These are phyloP conservation scores for Lactarius tabidus DNA, from an alignment of 768 basidiomycete genomes.

Conservation along the genomic window DNA sequence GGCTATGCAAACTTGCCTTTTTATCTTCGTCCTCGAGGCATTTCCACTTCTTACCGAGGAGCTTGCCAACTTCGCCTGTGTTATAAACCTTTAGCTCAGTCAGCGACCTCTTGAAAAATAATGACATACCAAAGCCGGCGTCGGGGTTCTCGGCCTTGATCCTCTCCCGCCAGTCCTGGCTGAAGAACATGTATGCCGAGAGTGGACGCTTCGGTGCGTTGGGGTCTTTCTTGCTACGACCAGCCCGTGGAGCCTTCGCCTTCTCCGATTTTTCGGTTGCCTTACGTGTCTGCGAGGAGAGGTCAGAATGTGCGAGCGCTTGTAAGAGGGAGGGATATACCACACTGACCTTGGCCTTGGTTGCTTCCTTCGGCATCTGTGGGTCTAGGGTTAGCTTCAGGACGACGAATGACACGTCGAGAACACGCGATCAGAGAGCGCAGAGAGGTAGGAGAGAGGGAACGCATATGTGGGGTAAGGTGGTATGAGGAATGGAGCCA, in stretches of 20 bases:
- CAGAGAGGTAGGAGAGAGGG: slow-evolving; percentile 7
- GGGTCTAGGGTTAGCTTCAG: slow-evolving; percentile 35
- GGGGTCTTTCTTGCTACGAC: slow-evolving; percentile 70
- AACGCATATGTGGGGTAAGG: slow-evolving; percentile 3
- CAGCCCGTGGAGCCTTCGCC: slow-evolving; percentile 42
- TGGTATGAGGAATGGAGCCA: neutral
- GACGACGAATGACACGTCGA: slow-evolving; percentile 39
- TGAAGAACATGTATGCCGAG: slow-evolving; percentile 99
- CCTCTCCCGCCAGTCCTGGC: slow-evolving; percentile 90
- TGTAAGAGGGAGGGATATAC: slow-evolving; percentile 25
- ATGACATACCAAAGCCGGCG: slow-evolving; percentile 73
- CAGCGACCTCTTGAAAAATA: slow-evolving; percentile 13
- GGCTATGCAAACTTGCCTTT: slow-evolving; percentile 50
- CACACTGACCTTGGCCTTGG: slow-evolving; percentile 61
- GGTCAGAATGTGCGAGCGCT: slow-evolving; percentile 22
- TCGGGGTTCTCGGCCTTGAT: slow-evolving; percentile 97
- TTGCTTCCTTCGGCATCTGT: slow-evolving; percentile 76
- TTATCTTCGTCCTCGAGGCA: slow-evolving; percentile 88
- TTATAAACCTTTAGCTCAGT: slow-evolving; percentile 20
- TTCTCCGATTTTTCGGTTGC: slow-evolving; percentile 71
- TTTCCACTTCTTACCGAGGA: slow-evolving; percentile 97
- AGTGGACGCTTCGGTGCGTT: slow-evolving; percentile 89
- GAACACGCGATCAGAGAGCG: slow-evolving; percentile 29
- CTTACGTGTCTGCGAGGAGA: slow-evolving; percentile 51
- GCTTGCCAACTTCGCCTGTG: slow-evolving; percentile 87